Conservation (phyloP, 139 green algal genomes). For the Chlorella sp. region DNA sequence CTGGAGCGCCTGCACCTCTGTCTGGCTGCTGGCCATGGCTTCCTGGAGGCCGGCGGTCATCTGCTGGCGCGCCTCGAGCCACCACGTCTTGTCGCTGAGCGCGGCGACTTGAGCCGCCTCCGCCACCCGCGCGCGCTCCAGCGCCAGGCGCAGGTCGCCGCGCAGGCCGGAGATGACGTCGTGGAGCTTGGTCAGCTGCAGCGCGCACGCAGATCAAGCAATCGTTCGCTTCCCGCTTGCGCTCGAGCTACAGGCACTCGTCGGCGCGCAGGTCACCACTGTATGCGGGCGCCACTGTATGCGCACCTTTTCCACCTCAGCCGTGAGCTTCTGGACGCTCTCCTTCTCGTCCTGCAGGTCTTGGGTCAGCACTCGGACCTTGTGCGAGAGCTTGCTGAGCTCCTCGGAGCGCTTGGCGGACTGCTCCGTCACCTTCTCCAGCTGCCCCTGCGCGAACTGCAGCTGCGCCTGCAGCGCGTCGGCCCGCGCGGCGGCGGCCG, state of each 20-base stretch:
- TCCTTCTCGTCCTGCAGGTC: not conserved
- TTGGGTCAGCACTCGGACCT: no score
- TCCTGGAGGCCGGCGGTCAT: not conserved
- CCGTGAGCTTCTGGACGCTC: not conserved
- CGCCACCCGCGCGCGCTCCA: not conserved
- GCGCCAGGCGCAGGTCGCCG: not conserved
- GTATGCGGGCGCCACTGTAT: no score
- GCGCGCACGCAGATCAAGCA: not conserved
- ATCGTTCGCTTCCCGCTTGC: no score
- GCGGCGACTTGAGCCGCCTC: not conserved
- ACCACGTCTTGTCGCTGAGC: not conserved
- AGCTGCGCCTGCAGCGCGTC: no score
- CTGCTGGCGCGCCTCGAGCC: not conserved
- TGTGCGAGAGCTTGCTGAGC: no score
- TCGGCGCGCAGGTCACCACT: no score
- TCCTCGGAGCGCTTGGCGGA: no score
- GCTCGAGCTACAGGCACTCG: no score
- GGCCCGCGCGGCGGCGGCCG: no score
- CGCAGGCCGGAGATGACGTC: not conserved
- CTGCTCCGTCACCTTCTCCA: no score
- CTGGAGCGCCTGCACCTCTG: not conserved
- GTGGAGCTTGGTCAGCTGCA: not conserved
- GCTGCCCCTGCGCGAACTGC: no score
- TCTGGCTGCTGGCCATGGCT: not conserved
- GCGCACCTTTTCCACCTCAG: not conserved